Conservation (phyloP, 768 basidiomycete species). For the Crucibulum laeve region DNA sequence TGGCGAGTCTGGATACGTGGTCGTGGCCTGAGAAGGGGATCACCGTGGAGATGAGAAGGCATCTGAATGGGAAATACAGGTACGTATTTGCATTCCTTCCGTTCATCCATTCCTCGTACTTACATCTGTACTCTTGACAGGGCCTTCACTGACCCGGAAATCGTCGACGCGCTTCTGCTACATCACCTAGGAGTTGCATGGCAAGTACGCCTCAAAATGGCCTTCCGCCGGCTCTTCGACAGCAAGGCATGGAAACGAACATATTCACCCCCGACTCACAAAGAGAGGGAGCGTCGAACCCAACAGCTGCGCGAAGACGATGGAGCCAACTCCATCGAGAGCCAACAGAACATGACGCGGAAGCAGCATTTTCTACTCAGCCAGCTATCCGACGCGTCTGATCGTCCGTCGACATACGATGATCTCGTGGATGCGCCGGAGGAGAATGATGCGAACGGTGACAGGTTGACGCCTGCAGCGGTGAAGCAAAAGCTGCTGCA, state of each 20-base stretch:
- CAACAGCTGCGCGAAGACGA: conserved; percentile 14
- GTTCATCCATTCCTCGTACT: background rate
- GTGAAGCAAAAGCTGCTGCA: conserved; percentile 23
- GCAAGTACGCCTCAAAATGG: conserved; percentile 31
- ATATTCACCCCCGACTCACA: conserved; percentile 8
- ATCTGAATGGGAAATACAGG: conserved; percentile 46
- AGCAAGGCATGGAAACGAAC: conserved; percentile 33
- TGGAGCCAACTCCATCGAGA: conserved; percentile 18
- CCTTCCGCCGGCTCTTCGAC: conserved; percentile 22
- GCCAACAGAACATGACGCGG: conserved; percentile 18
- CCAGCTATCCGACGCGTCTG: conserved; percentile 21
- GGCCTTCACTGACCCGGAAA: conserved; percentile 45
- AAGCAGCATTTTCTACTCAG: conserved; percentile 26
- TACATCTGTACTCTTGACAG: conserved; percentile 11
- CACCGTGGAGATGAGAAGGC: conserved; percentile 38
- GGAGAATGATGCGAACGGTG: conserved; percentile 4
- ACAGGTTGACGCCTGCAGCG: conserved; percentile 12
- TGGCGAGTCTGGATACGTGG: conserved; percentile 36
- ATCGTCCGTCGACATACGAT: conserved; percentile 15
- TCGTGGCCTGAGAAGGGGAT: conserved; percentile 39
- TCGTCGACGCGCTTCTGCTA: conserved; percentile 39
- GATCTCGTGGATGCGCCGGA: conserved; percentile 17
- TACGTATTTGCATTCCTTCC: conserved; percentile 5
- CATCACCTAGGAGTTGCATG: conserved; percentile 39
- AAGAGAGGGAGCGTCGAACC: conserved; percentile 11